A percentile compares a stretch with the other conserved stretches of the same genome.
Conservation (phyloP, 176 grass and related monocot genomes). For the Pontederia paniculata region DNA sequence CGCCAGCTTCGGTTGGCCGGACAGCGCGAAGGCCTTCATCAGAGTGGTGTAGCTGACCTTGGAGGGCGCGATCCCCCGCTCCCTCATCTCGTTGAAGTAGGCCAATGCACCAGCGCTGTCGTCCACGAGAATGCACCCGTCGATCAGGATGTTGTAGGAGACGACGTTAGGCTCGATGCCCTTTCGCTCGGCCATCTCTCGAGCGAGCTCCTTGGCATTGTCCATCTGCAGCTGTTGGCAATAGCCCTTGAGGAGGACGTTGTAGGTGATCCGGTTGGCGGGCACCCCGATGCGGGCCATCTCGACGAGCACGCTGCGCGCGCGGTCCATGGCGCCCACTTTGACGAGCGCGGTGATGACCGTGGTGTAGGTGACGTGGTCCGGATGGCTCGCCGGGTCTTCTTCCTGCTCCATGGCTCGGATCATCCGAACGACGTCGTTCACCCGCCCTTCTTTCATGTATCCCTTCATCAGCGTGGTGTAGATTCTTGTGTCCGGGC, state of each 20-base stretch:
- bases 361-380: slow-evolving; percentile 72
- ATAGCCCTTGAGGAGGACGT: slow-evolving; percentile 84
- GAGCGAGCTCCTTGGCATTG: slow-evolving; percentile 42
- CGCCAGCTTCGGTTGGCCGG: slow-evolving; percentile 66
- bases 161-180: slow-evolving; percentile 55
- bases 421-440: slow-evolving; percentile 55
- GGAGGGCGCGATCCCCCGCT: slow-evolving; percentile 50
- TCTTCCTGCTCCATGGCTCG: slow-evolving; percentile 51
- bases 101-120: slow-evolving; percentile 54
- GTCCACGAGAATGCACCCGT: slow-evolving; percentile 67
- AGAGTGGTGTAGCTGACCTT: slow-evolving; percentile 85
- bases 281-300: slow-evolving; percentile 39
- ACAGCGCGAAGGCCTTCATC: slow-evolving; percentile 76
- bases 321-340: slow-evolving; percentile 40
- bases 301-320: slow-evolving; percentile 41
- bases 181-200: slow-evolving; percentile 22
- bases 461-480: slow-evolving; percentile 94
- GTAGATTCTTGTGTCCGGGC: slow-evolving; percentile 60
- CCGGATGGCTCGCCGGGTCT: slow-evolving; percentile 42
- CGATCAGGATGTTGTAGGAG: slow-evolving; percentile 84
- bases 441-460: slow-evolving; percentile 63
- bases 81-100: slow-evolving; percentile 76
- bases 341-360: slow-evolving; percentile 54
- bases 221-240: slow-evolving; percentile 58
- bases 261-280: slow-evolving; percentile 71